Percentiles rank a stretch among this genome's conserved stretches.
Evolutionary conservation across 2,329 filamentous ascomycete species (phyloP).

Genomic region (Cladophialophora chaetospira): DNA sequence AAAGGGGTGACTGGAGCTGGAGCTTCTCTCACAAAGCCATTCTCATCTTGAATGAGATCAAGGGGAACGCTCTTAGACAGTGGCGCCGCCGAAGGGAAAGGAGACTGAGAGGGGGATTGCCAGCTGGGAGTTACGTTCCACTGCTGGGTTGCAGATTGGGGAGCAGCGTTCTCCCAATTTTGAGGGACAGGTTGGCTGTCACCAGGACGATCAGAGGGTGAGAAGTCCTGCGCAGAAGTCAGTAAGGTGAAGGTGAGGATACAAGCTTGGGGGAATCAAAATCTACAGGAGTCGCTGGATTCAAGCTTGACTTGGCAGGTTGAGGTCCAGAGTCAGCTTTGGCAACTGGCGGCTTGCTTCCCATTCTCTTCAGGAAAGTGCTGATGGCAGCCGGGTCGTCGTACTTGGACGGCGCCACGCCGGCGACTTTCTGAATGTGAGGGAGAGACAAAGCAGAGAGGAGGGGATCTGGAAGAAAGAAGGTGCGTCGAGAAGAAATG

Average conservation of each 20-base stretch:
- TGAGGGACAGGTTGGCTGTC: neutral
- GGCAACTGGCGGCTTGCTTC: neutral
- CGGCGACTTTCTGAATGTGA: too few species aligned
- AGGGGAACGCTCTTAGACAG: neutral
- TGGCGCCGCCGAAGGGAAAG: neutral
- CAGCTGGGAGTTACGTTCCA: neutral
- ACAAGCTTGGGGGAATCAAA: too few species aligned
- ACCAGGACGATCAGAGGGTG: neutral
- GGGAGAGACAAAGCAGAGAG: neutral
- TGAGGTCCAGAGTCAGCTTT: neutral
- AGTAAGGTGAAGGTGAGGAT: neutral
- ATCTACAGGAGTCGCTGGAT: neutral
- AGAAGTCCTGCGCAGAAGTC: conserved; percentile 1
- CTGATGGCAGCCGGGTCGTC: neutral
- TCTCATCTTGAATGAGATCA: neutral
- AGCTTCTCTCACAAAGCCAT: neutral
- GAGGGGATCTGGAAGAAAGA: neutral
- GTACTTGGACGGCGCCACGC: neutral
- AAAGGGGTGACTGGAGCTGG: neutral
- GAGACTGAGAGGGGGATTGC: neutral
- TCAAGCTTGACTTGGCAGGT: neutral
- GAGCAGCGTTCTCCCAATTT: neutral
- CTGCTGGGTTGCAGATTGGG: neutral
- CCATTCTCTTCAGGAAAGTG: neutral
- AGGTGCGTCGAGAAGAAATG: too few species aligned